phyloP scores from a whole-genome alignment of 768 basidiomycete species.

The Suillus plorans region DNA sequence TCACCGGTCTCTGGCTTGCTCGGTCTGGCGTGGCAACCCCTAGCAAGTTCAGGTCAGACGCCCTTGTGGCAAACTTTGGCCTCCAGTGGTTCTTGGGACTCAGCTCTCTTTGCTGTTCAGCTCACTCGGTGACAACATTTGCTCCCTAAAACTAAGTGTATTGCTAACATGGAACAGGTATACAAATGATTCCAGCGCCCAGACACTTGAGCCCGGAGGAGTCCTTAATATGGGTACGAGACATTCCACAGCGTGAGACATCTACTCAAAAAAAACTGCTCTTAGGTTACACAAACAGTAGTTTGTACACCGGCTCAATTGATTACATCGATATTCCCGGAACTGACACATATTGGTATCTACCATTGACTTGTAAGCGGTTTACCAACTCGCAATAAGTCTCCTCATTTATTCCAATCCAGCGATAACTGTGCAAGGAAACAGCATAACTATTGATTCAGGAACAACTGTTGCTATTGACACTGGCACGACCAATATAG shows the following conservation, averaged over 20 bases:
- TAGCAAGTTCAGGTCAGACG: slow-evolving; percentile 42
- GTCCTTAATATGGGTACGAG: slow-evolving; percentile 63
- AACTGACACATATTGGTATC: slow-evolving; percentile 47
- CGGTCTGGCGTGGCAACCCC: slow-evolving; percentile 48
- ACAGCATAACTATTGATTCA: slow-evolving; percentile 16
- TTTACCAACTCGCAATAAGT: neutral
- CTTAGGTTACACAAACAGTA: slow-evolving; percentile 44
- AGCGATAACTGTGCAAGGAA: slow-evolving; percentile 40
- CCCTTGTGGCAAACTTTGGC: slow-evolving; percentile 56
- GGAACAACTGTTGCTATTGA: slow-evolving; percentile 50
- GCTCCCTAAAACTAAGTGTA: neutral
- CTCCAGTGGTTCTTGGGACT: slow-evolving; percentile 31
- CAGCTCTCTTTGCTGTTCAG: slow-evolving; percentile 43
- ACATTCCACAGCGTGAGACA: neutral
- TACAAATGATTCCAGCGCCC: slow-evolving; percentile 40
- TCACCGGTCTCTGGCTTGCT: slow-evolving; percentile 52
- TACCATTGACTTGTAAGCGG: slow-evolving; percentile 37
- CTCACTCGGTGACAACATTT: slow-evolving; percentile 36
- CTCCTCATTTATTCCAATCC: neutral
- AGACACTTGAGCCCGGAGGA: slow-evolving; percentile 63
- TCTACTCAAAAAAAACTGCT: neutral
- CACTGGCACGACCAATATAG: slow-evolving; percentile 62
- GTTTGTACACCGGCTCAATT: slow-evolving; percentile 52
- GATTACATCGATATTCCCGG: slow-evolving; percentile 47
- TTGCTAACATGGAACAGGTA: slow-evolving; percentile 31